Base-by-base conservation (phyloP, 2,329 filamentous ascomycete species). In the Fusarium sp. region DNA sequence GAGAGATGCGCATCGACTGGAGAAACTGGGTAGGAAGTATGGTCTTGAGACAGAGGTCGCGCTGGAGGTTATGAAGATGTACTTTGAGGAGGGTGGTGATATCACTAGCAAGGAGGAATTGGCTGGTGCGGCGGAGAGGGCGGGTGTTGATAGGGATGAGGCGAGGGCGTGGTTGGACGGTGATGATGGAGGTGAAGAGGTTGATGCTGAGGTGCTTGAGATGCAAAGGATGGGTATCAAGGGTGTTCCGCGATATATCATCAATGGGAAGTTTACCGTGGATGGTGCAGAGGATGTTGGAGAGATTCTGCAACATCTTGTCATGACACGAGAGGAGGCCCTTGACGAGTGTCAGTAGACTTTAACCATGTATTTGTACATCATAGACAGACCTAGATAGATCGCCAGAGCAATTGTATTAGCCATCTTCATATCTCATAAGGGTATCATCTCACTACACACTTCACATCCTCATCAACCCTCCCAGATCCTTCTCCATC, bases 201-300 rank as follows among this genome's bases (percentile, higher is more conserved):
- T 91, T 24, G 88, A 90, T 75, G 71, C 71, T 39, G 86, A 90
- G 73, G 88, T 88, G 7, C 74, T 79, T 28, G 80, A 84, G 68
- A 85, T 88, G 39, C 84, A 84, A 70, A 77, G 76, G 10, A 83
- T 85, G 73, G 81, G 81, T 11, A 74, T 94, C 39, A 84, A 80
- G 55, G 92, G 92, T 1, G 93, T 96, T 65, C 92, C 93, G 8
- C 88, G 92, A 76, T 94, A 93, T 76, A 88, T 88, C 14, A 86
- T 96, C 66, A 91, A 94, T 73, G 89, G 84, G 3, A 83, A 82
- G 70, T 91, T 89, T 77, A 86, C 90, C 70, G 78, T 95, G 31
- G 85, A 89, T 28, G 93, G 92, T 2, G 92, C 92, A 2, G 89
- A 94, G 80, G 91, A 94, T 62, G 84, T 89, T 3, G 82, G 84